Conservation (phyloP, 352 stramenopile genomes). For the Pythium sp. region DNA sequence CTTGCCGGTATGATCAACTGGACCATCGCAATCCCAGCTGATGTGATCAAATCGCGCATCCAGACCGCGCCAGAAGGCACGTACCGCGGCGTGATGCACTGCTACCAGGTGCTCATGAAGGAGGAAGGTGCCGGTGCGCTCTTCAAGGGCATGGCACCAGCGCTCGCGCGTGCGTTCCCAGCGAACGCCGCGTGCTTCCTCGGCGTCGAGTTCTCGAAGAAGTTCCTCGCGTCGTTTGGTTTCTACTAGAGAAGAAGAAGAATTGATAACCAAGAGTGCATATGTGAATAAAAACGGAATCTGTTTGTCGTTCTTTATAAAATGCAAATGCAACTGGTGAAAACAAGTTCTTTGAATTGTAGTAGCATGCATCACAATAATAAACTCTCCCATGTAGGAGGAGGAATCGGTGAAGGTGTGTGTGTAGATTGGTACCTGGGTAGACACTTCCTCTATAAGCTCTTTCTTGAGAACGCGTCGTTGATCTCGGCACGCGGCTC, state of each 20-base stretch:
- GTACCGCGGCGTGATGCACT: constrained; percentile 91
- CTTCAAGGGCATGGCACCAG: constrained; percentile 93
- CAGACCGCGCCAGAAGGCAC: constrained; percentile 95
- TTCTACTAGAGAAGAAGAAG: constrained; percentile 48
- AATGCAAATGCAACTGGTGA: not conserved
- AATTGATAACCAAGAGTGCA: constrained; percentile 1
- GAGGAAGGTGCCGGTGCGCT: constrained; percentile 91
- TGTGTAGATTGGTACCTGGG: no score
- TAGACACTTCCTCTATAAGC: constrained; percentile 36
- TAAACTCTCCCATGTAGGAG: not conserved
- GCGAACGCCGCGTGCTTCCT: constrained; percentile 97
- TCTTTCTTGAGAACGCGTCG: constrained; percentile 82
- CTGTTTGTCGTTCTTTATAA: not conserved
- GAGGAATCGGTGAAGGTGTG: no score
- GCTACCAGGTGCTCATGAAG: constrained; percentile 92
- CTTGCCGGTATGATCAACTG: constrained; percentile 95
- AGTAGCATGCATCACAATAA: not conserved
- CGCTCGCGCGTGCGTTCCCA: constrained; percentile 93
- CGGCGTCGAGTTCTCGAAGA: constrained; percentile 86
- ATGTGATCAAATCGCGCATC: constrained; percentile 97
- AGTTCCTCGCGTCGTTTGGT: constrained; percentile 70
- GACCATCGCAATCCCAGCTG: constrained; percentile 92
- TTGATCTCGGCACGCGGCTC: constrained; percentile 81
- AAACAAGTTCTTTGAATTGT: not conserved
- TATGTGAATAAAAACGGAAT: constrained; percentile 5